Evolutionary conservation across 208 protist species (phyloP), one percentile per base, ranked within the genome.

Genomic region (Trypanosoma platydactyli): DNA sequence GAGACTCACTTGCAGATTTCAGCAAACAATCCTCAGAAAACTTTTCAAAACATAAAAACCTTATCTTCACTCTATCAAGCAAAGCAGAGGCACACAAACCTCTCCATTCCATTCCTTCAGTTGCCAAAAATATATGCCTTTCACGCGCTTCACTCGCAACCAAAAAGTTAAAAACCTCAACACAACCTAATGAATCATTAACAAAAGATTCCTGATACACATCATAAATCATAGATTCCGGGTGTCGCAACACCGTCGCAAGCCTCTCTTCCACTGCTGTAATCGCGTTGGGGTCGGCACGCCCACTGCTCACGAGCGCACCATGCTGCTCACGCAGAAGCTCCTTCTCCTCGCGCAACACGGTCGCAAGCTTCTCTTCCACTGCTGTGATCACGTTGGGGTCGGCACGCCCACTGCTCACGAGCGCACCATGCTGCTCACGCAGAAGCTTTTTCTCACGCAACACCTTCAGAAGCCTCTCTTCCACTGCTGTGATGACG

Each of bases 401-500:
- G 50, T 73, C 67, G 29, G 64, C 46, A 25, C 40, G 58, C 1
- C 64, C 65, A 27, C 53, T 48, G 33, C 33, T 38, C 33, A 11
- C 9, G 5, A 38, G 33, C 33, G 33, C 33, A 38, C 33, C 9
- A 3, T 11, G 33, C 33, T 38, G 33, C 33, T 38, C 33, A 9
- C 33, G 56, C 16, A 52, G 27, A 41, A 54, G 40, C 7, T 38
- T 7, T 16, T 57, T 40, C 30, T 60, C 51, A 1, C 46, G 45
- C 3, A 41, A 44, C 6, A 30, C 9, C 55, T 42, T 5, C 45
- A 12, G 6, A 13, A 73, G 40, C 18, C 41, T 54, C 24, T 35
- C 58, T 33, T 73, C 67, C 7, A 73, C 58, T 11, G 54, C 42
- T 18, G 49, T 51, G n/a, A 65, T 30, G 22, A n/a, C n/a, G n/a